Evolutionary conservation across 2,329 filamentous ascomycete species (phyloP), one percentile per base, ranked within the genome.

Genomic region (Trichoderma cornu-damae): DNA sequence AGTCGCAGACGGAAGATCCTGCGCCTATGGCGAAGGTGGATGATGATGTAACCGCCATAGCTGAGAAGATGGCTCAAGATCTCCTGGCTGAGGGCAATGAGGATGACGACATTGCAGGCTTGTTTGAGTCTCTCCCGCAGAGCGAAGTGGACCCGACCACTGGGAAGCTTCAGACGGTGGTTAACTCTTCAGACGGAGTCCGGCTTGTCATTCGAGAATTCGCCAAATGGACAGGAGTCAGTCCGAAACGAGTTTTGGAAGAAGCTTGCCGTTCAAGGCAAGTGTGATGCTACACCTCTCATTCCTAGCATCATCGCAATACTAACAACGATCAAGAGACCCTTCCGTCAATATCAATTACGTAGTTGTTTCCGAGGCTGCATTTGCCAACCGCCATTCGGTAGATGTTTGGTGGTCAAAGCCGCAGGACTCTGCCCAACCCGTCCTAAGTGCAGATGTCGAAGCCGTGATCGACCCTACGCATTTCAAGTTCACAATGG

Each of bases 211-310:
- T 96, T 48, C 80, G 89, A 42, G 88, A 96, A 65, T 96, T 97
- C 77, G 91, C 90, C 1, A 90, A 90, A 69, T 86, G 85, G 77
- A 82, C 82, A 12, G 92, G 93, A 6, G 73, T 96, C 28, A 88
- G 77, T 64, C 92, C 93, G 14, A 82, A 84, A 61, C 81, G 88
- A 62, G 79, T 89, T 26, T 74, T 97, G 11, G 91, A 96, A 69
- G 92, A 96, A 70, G 83, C 89, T n/a, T 95, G 92, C 69, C 86
- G 88, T 64, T 83, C 90, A 61, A 87, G 87, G 87, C 88, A 71
- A 63, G 70, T 55, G 14, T 22, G 7, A 30, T 16, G 30, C 20
- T 4, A 28, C 6, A 11, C 14, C 30, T 7, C 32, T 16, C 12
- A 6, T 66, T 26, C 26, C 20, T 16, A n/a, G 24, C 6, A 26